Evolutionary conservation across 352 stramenopile genomes (phyloP).

Genomic region (Nothophytophthora sp.): DNA sequence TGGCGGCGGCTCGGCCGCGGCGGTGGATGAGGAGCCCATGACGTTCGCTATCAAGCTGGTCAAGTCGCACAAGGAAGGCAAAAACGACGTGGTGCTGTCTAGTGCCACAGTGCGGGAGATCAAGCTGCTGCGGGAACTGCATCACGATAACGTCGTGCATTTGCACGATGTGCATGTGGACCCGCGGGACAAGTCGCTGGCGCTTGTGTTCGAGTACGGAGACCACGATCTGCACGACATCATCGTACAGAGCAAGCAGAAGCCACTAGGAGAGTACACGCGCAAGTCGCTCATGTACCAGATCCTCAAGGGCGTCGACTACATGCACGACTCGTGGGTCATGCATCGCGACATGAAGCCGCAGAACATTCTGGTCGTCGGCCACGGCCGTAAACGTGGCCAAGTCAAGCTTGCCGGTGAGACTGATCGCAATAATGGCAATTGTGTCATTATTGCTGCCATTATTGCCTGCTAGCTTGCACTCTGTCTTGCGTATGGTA

Average conservation of each 20-base stretch:
- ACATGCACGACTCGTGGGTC: conserved; percentile 94
- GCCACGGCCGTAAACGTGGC: conserved; percentile 76
- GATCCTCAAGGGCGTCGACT: conserved; percentile 91
- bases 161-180: conserved; percentile 88
- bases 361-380: conserved; percentile 93
- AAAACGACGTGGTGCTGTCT: conserved; percentile 89
- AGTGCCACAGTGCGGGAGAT: conserved; percentile 90
- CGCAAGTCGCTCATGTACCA: conserved; percentile 94
- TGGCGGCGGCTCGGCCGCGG: conserved; percentile 4
- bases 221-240: conserved; percentile 91
- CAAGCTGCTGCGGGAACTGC: conserved; percentile 86
- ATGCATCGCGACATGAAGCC: conserved; percentile 95
- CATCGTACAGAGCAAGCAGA: conserved; percentile 87
- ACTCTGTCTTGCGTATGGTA: background rate
- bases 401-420: conserved; percentile 81
- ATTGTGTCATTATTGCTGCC: background rate
- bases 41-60: conserved; percentile 90
- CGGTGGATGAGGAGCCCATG: conserved; percentile 75
- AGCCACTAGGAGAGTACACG: conserved; percentile 89
- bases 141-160: conserved; percentile 89
- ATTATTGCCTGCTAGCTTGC: background rate
- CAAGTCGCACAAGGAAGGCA: conserved; percentile 89
- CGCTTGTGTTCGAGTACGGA: conserved; percentile 89
- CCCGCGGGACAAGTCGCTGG: conserved; percentile 77
- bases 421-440: background rate